Evolutionary conservation across 192 early-diverging fungal species (phyloP), one percentile per base, ranked within the genome.

Genomic region (Funneliformis geosporum): DNA sequence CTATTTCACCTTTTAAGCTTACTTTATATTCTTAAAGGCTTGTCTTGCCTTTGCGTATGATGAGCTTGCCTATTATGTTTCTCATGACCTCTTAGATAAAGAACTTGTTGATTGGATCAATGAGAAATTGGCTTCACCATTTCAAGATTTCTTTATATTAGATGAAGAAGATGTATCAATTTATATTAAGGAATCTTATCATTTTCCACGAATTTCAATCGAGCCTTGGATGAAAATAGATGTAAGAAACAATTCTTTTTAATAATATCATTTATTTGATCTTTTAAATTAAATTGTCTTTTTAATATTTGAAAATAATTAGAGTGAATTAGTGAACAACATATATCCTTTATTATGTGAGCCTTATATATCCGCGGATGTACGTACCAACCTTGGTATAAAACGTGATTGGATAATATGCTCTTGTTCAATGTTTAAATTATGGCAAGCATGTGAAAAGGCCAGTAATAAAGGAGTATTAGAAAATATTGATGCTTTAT

Each of bases 361-460:
- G 25, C 82, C 85, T 1, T 8, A 80, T 18, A 47, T 79, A 2
- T 71, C 70, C 14, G 9, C 71, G 2, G 68, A 80, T 16, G 73
- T 79, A 14, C 80, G 82, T 14, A 76, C 78, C 10, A 44, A 68
- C 25, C 14, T 28, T 60, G 39, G 74, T 18, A 72, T 80, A 6
- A 72, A 81, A 16, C 76, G 75, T 2, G 85, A 85, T 73, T 81
- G 67, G 10, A 47, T 92, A 1, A 81, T 90, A 1, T 88, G 89
- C 18, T 83, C 93, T 11, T 92, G 91, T 59, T 88, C 94, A 3
- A 73, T 92, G 33, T 85, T 95, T 65, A 91, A 92, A 64, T 82
- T 95, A 38, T 77, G 93, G 33, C 94, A 95, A 80, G 89, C 87
- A 0, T 93, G 92, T 73, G 90, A 92, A 55, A 92, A 92, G 65